Conservation (phyloP, 306 rosid genomes). For the Vigna nakashimae region DNA sequence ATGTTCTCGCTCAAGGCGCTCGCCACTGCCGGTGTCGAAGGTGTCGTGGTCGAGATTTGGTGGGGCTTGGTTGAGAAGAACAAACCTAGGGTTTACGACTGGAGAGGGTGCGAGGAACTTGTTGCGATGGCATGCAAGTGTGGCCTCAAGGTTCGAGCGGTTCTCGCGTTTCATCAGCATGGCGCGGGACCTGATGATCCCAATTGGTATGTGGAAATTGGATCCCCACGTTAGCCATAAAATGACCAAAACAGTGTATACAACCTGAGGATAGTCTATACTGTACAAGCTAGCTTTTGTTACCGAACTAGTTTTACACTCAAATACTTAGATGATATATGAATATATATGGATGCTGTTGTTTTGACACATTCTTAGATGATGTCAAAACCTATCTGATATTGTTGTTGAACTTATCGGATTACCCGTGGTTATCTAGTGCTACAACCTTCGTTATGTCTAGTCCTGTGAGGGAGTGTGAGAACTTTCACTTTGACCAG, state of each 20-base stretch:
- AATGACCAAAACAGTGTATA: not conserved
- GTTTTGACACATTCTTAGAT: not conserved
- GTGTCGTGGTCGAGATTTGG: slow-evolving; percentile 90
- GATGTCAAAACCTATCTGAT: not conserved
- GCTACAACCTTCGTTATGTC: not conserved
- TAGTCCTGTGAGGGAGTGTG: not conserved
- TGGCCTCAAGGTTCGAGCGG: slow-evolving; percentile 80
- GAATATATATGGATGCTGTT: not conserved
- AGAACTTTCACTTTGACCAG: not conserved
- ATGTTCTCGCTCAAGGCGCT: slow-evolving; percentile 66
- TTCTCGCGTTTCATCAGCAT: slow-evolving; percentile 77
- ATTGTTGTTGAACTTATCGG: not conserved
- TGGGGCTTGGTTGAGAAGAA: slow-evolving; percentile 92
- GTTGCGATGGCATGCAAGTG: slow-evolving; percentile 63
- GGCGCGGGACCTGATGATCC: slow-evolving; percentile 65
- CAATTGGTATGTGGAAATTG: slow-evolving; percentile 55
- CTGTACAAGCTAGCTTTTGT: not conserved
- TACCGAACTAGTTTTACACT: not conserved
- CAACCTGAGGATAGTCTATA: not conserved
- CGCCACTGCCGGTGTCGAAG: slow-evolving; percentile 78
- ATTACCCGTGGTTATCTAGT: not conserved
- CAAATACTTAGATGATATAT: not conserved
- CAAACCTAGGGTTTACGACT: slow-evolving; percentile 70
- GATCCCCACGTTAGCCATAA: not conserved
- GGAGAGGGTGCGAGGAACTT: slow-evolving; percentile 78